These are phyloP conservation scores for Trichomonas vaginalis DNA, from an alignment of 208 protist genomes.

Conservation along the genomic window DNA sequence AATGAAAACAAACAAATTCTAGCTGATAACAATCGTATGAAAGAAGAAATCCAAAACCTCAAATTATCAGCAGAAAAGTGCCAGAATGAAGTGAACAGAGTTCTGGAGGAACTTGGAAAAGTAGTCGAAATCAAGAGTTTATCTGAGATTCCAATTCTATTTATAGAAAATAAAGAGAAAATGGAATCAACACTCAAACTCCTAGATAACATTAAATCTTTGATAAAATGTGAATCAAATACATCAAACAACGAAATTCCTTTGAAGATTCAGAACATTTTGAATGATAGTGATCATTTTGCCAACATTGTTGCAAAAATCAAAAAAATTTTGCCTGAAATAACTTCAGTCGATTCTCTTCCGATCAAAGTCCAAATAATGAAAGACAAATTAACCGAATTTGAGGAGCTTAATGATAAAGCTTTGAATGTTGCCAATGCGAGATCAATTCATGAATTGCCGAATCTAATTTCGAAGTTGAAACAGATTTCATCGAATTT, in stretches of 20 bases:
- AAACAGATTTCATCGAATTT: not conserved
- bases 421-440: not conserved
- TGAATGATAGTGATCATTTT: not conserved
- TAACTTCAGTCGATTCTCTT: not conserved
- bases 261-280: not conserved
- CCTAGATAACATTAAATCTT: not conserved
- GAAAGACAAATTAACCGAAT: not conserved
- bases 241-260: not conserved
- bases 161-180: not conserved
- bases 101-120: not conserved
- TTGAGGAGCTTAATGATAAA: not conserved
- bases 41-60: not conserved
- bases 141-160: not conserved
- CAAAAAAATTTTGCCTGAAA: not conserved
- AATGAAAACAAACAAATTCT: not conserved
- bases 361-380: not conserved
- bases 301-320: not conserved
- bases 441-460: not conserved
- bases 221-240: not conserved
- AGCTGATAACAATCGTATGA: not conserved
- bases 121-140: not conserved
- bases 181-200: not conserved
- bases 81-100: not conserved
- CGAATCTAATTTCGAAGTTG: not conserved
- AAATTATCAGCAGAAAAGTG: not conserved